Conservation (phyloP, 2,329 filamentous ascomycete genomes). For the Sporothrix variecibatus region DNA sequence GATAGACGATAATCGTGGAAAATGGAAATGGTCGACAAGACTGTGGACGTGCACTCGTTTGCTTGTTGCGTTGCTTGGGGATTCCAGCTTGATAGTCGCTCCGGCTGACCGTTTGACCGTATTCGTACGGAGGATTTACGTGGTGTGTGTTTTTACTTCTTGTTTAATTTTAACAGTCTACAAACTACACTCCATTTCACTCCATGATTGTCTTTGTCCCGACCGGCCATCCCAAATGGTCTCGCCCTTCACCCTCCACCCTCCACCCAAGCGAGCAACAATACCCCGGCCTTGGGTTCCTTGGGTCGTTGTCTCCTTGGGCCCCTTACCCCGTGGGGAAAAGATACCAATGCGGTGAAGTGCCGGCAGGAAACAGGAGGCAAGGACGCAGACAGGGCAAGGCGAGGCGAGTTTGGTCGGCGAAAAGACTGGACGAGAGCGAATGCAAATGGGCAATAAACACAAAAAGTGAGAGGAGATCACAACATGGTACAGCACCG, state of each 20-base stretch:
- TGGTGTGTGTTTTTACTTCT: neutral
- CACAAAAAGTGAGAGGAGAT: neutral
- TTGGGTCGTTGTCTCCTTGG: neutral
- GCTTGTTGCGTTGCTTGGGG: neutral
- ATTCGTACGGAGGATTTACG: neutral
- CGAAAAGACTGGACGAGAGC: neutral
- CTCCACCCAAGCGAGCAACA: neutral
- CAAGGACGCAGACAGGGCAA: neutral
- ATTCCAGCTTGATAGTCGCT: neutral
- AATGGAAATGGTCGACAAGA: neutral
- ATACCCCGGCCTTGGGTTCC: neutral
- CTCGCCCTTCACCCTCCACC: neutral
- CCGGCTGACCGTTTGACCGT: neutral
- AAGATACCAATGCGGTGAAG: constrained; percentile 1
- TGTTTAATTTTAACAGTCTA: neutral
- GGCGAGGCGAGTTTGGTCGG: too few relatives aligned
- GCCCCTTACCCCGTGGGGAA: neutral
- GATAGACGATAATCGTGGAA: neutral
- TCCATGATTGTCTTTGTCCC: neutral
- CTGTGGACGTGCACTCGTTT: neutral
- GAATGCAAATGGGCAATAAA: neutral
- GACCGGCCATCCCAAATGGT: neutral
- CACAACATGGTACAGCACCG: neutral
- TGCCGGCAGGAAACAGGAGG: neutral
- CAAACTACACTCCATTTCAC: neutral